phyloP scores from a whole-genome alignment of 306 rosid species.

The Fragaria nilgerrensis region DNA sequence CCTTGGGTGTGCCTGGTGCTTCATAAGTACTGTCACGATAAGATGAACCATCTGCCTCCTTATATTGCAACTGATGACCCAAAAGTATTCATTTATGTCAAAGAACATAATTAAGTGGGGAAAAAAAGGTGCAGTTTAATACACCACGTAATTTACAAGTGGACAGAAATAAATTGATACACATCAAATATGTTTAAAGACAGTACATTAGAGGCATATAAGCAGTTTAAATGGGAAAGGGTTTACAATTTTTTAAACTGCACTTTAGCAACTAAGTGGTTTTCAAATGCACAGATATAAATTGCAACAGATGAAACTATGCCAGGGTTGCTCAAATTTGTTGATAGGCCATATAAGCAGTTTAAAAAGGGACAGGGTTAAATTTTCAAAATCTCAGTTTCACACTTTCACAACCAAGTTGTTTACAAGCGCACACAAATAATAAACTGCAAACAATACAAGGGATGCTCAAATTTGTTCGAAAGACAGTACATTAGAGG shows the following conservation, averaged over 20 bases:
- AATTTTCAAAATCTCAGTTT: too few species aligned
- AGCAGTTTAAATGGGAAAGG: not conserved
- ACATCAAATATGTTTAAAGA: not conserved
- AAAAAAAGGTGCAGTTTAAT: not conserved
- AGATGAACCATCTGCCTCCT: constrained; percentile 94
- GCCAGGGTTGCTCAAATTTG: not conserved
- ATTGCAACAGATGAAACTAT: not conserved
- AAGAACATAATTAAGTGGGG: not conserved
- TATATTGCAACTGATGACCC: constrained; percentile 76
- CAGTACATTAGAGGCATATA: not conserved
- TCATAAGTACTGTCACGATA: constrained; percentile 83
- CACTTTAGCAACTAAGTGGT: not conserved
- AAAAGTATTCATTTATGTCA: constrained; percentile 2
- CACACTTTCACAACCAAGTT: not conserved
- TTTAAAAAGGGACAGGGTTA: not conserved
- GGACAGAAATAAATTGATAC: not conserved
- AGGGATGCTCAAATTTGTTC: not conserved
- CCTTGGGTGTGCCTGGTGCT: constrained; percentile 94
- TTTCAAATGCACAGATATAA: not conserved
- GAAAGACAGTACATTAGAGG: not conserved
- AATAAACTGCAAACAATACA: not conserved
- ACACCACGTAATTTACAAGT: not conserved
- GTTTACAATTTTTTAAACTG: not conserved
- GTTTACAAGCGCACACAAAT: not conserved
- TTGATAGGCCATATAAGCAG: not conserved